Base-by-base conservation (phyloP, 306 rosid genomes). In the Pyrus betulifolia region DNA sequence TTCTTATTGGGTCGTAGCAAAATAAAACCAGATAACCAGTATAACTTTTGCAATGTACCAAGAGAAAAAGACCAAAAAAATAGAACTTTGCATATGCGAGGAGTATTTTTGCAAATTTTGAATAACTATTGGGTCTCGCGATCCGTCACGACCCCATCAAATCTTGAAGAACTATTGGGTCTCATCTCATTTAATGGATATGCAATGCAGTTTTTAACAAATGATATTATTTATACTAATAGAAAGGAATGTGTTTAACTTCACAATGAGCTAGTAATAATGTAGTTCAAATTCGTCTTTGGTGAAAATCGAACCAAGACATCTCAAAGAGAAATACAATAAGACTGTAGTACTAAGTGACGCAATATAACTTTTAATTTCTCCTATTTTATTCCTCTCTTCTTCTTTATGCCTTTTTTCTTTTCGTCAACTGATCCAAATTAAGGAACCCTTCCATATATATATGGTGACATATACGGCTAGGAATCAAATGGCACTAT, bases 71-170 rank as follows among this genome's bases (percentile, higher is more conserved):
- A 52, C 49, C 75, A 71, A 55, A 54, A 51, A 33, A 15, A 30
- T 3, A 60, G 27, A 5, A 33, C 33, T 54, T 18, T 70, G 13
- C 27, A 21, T 33, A 54, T 17, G 21, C 23, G 22, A 54, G 59
- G 18, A 18, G 59, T 5, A 74, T 23, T 31, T 28, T 0, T 42
- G 57, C 45, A 46, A 15, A 27, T 70, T 71, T 63, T 70, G 35
- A 61, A 22, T 17, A 60, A 23, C 5, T 49, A 1, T 46, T 61
- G 75, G 71, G 40, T 51, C 42, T 31, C 58, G 38, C 4, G 65
- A 78, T 78, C 76, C 64, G 33, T 54, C 33, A 13, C 21, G 57
- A 62, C 71, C 76, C 71, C 76, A 61, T 46, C 31, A 71, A 71
- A 71, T 71, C 57, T 62, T 70, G 51, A 61, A 22, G 28, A 60